These are phyloP conservation scores for Trifolium pratense DNA, from an alignment of 306 rosid genomes.

Conservation along the genomic window DNA sequence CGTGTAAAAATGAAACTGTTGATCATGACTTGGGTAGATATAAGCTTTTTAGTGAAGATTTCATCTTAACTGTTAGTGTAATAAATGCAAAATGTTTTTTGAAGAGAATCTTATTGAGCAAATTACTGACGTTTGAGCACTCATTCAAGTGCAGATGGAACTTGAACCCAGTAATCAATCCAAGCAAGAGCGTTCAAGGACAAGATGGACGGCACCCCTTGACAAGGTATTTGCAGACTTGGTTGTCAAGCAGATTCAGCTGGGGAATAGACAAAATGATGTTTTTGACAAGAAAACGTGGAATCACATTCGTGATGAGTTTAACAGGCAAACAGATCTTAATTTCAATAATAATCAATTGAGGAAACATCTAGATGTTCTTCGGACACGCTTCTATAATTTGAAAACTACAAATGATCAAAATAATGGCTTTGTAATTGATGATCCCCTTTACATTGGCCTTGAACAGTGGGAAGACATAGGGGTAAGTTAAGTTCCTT, in stretches of 20 bases:
- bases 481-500: constrained; percentile 55
- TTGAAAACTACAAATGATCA: constrained; percentile 74
- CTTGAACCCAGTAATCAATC: constrained; percentile 55
- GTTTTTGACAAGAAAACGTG: constrained; percentile 88
- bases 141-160: constrained; percentile 61
- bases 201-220: constrained; percentile 90
- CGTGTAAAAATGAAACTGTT: too few relatives aligned
- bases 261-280: constrained; percentile 79
- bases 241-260: constrained; percentile 82
- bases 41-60: constrained; percentile 19
- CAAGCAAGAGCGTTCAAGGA: constrained; percentile 87
- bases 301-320: constrained; percentile 81
- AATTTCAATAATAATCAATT: constrained; percentile 86
- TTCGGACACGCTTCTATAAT: constrained; percentile 75
- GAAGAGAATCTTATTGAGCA: constrained; percentile 15
- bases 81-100: neutral
- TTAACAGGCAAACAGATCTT: constrained; percentile 75
- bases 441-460: constrained; percentile 72
- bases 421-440: constrained; percentile 63
- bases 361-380: constrained; percentile 91
- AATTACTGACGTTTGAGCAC: constrained; percentile 29
- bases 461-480: constrained; percentile 77
- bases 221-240: constrained; percentile 88
- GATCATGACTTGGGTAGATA: too few relatives aligned
- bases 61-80: constrained; percentile 2